Base-by-base conservation (phyloP, 495 filamentous ascomycete genomes). In the Hypomontagnella monticulosa region DNA sequence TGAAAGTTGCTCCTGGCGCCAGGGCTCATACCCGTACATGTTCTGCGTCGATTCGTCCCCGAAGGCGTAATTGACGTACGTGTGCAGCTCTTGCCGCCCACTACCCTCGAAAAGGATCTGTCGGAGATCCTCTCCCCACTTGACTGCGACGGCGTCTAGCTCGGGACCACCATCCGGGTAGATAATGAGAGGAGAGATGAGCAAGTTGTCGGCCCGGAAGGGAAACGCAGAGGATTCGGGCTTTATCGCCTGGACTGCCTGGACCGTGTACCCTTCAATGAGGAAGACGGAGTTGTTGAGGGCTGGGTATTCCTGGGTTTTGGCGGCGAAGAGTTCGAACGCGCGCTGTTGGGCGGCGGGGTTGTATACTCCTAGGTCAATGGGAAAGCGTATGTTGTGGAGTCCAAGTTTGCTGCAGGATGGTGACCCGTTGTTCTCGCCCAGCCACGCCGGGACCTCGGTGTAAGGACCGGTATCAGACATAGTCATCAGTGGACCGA, bases 51-150 rank as follows among this genome's bases (percentile, higher is more conserved):
- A 68, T 75, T 89, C 86, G 30, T 81, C 71, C 1, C 86, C 85
- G 49, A 78, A 77, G 0, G 86, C 87, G 71, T 89, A 88, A 65
- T 88, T 89, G 42, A 88, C 80, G 57, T 89, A 89, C 0, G 80
- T 70, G 30, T 78, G 72, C 51, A 83, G 47, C 30, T 81, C 63
- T 2, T 60, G 30, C 9, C 61, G 40, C 0, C 77, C 80, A 58
- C 64, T 80, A 3, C 65, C 81, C 4, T 78, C 43, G 20, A 67
- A 65, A 1, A 86, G 70, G 8, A 83, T 76, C 6, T 78, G 34
- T 4, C 81, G 76, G 10, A 85, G 65, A 63, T 70, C 71, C 40
- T 72, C 73, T 1, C 81, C 82, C 15, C 81, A 12, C 16, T 71
- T 47, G 4, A 57, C 50, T 1, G 78, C 81, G 20, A 71, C 32